phyloP scores from a whole-genome alignment of 2,329 filamentous ascomycete genomes.

The Fusarium denticulatum region DNA sequence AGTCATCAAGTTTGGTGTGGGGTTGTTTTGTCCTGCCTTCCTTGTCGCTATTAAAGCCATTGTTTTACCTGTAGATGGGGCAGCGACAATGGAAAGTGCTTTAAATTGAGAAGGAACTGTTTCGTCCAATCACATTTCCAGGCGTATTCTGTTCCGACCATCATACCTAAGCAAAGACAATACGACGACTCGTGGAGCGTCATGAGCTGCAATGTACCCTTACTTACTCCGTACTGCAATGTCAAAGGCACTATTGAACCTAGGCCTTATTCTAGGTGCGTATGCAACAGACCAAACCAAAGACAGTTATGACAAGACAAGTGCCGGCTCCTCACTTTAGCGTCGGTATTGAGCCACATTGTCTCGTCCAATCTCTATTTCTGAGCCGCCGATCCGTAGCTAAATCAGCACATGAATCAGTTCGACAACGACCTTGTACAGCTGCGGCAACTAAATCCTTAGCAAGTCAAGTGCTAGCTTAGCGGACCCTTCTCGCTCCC shows the following conservation, averaged over 20 bases:
- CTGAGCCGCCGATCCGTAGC: not conserved
- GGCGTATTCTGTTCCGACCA: not conserved
- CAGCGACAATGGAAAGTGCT: not conserved
- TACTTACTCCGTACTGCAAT: not conserved
- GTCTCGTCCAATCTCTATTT: not conserved
- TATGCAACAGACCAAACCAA: not conserved
- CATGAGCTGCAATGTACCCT: not conserved
- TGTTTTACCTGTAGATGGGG: not conserved
- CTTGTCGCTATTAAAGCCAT: not conserved
- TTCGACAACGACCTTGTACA: not conserved
- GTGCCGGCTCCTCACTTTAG: slow-evolving; percentile 13
- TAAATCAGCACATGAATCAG: not conserved
- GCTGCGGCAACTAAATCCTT: not conserved
- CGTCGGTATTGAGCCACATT: slow-evolving; percentile 16
- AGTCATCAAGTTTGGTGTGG: not conserved
- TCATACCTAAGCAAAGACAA: not conserved
- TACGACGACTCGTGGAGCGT: not conserved
- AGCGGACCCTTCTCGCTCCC: not conserved
- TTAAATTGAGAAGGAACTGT: not conserved
- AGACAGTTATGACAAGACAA: not conserved
- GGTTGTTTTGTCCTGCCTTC: not conserved
- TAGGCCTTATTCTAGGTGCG: not conserved
- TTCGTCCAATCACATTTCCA: not conserved
- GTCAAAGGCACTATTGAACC: not conserved
- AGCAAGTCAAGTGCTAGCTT: not conserved